These are phyloP conservation scores for Fusarium drepaniforme DNA, from an alignment of 2,329 filamentous ascomycete genomes.

Conservation along the genomic window DNA sequence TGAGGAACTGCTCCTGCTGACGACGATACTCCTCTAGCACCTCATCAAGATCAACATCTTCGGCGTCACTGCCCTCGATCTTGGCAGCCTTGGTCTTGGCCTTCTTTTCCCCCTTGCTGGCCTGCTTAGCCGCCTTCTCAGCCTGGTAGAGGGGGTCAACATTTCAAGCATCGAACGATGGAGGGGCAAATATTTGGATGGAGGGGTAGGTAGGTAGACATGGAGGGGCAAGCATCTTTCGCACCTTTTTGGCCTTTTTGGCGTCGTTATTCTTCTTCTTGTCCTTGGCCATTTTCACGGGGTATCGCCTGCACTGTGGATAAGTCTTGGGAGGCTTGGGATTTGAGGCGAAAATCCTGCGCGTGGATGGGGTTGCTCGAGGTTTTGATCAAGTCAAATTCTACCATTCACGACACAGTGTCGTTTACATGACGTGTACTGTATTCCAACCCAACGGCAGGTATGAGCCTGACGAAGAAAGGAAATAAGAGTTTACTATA, in stretches of 20 bases:
- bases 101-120: conserved; percentile 92
- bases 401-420: conserved; percentile 38
- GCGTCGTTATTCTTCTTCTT: conserved; percentile 63
- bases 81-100: conserved; percentile 78
- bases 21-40: conserved; percentile 94
- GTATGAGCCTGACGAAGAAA: background rate
- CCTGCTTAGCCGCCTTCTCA: conserved; percentile 81
- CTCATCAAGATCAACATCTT: conserved; percentile 92
- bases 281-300: conserved; percentile 60
- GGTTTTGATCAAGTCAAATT: conserved; percentile 46
- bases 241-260: conserved; percentile 65
- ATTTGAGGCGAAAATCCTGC: conserved; percentile 7
- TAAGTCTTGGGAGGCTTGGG: background rate
- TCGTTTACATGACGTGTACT: background rate
- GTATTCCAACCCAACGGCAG: background rate
- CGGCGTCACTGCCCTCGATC: conserved; percentile 84
- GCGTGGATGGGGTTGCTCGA: conserved; percentile 40
- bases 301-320: conserved; percentile 2
- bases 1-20: conserved; percentile 93
- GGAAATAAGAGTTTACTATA: background rate
- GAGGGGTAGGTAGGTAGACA: conserved; percentile 29
- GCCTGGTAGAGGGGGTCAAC: conserved; percentile 52
- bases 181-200: conserved; percentile 28
- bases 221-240: conserved; percentile 32
- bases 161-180: conserved; percentile 23